Percentiles rank a stretch among this genome's conserved stretches.
Evolutionary conservation across 2,329 filamentous ascomycete genomes (phyloP).

Genomic region (Cadophora gregata): DNA sequence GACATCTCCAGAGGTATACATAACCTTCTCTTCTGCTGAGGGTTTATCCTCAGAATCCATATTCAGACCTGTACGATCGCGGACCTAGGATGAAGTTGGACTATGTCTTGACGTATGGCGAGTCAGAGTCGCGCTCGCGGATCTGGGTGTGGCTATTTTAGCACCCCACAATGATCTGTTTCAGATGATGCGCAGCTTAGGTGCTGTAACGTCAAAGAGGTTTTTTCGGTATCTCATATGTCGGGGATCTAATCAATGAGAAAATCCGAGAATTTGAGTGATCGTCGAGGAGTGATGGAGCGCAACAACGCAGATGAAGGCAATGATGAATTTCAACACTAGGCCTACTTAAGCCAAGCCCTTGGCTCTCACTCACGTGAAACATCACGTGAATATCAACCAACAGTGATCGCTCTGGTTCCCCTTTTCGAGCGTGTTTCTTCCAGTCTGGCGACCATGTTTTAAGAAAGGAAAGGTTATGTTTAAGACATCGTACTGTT

Average conservation of each 20-base stretch:
- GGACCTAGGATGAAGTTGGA: background rate
- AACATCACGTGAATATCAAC: background rate
- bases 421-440: too few species aligned
- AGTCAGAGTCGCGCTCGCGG: background rate
- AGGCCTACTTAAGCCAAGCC: background rate
- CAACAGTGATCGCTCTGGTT: too few species aligned
- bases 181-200: background rate
- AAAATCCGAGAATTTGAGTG: too few species aligned
- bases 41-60: conserved; percentile 16
- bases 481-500: too few species aligned
- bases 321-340: background rate
- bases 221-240: too few species aligned
- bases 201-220: background rate
- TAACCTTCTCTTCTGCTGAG: conserved; percentile 22
- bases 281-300: background rate
- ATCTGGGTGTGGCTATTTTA: too few species aligned
- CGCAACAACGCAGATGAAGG: background rate
- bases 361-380: background rate
- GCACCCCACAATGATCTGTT: too few species aligned
- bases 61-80: background rate
- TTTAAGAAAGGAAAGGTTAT: too few species aligned
- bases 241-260: too few species aligned
- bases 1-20: conserved; percentile 23
- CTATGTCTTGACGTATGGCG: background rate
- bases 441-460: too few species aligned